These are phyloP conservation scores for Cercospora sojina DNA, from an alignment of 2,329 filamentous ascomycete genomes.

Conservation along the genomic window DNA sequence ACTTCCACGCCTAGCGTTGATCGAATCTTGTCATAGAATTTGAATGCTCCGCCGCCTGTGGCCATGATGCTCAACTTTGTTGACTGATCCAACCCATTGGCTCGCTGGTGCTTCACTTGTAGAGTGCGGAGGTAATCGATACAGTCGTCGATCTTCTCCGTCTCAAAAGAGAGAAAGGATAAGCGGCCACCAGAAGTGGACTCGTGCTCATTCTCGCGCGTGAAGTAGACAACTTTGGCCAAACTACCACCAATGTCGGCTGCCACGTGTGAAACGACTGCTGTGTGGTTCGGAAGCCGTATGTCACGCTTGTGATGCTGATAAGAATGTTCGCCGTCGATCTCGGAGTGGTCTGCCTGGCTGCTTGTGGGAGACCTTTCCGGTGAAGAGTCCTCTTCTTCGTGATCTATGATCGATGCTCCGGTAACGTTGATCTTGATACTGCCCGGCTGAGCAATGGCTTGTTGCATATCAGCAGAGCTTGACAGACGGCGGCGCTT, in stretches of 20 bases:
- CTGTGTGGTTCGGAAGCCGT: conserved; percentile 90
- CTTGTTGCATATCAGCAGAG: conserved; percentile 48
- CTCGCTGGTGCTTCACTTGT: conserved; percentile 76
- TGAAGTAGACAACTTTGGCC: conserved; percentile 96
- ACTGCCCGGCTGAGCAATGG: conserved; percentile 61
- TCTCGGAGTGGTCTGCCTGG: conserved; percentile 33
- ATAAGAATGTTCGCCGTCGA: conserved; percentile 53
- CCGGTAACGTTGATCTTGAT: conserved; percentile 96
- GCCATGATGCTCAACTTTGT: conserved; percentile 84
- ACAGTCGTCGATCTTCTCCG: conserved; percentile 88
- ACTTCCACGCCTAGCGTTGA: conserved; percentile 84
- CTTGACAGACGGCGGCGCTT: conserved; percentile 34
- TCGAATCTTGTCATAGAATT: conserved; percentile 90
- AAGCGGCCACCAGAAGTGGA: conserved; percentile 78
- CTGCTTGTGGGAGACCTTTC: conserved; percentile 44
- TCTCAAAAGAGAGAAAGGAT: conserved; percentile 96
- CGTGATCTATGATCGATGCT: conserved; percentile 92
- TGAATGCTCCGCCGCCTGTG: conserved; percentile 92
- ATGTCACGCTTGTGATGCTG: conserved; percentile 86
- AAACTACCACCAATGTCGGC: conserved; percentile 97
- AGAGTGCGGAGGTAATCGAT: conserved; percentile 87
- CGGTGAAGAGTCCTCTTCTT: conserved; percentile 44
- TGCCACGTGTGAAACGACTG: conserved; percentile 92
- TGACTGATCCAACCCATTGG: conserved; percentile 41
- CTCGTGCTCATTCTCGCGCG: conserved; percentile 61